Evolutionary conservation across 2,329 filamentous ascomycete genomes (phyloP).

Genomic region (Trichoderma koningii): DNA sequence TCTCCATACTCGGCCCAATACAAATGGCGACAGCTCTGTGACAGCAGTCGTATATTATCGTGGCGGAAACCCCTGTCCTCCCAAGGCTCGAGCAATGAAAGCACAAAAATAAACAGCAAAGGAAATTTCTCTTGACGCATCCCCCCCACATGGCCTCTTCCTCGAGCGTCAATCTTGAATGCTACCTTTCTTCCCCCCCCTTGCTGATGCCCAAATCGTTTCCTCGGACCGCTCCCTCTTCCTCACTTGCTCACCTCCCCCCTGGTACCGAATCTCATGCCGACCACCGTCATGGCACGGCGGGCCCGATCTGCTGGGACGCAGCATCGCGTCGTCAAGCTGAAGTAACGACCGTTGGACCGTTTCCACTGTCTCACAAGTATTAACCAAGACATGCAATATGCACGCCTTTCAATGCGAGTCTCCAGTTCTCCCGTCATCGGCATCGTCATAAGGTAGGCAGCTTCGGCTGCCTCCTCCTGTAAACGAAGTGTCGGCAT

Average conservation of each 20-base stretch:
- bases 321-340: conserved; percentile 15
- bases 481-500: neutral
- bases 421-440: neutral
- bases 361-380: conserved; percentile 6
- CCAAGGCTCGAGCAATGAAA: neutral
- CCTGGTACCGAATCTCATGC: neutral
- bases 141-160: conserved; percentile 15
- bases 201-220: conserved; percentile 10
- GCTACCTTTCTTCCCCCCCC: neutral
- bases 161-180: neutral
- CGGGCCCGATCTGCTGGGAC: conserved; percentile 23
- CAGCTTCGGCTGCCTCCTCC: neutral
- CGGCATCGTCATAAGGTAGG: neutral
- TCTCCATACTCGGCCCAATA: neutral
- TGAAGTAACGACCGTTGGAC: conserved; percentile 1
- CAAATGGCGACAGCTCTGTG: neutral
- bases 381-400: neutral
- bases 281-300: conserved; percentile 10
- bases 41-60: neutral
- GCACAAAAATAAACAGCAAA: neutral
- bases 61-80: neutral
- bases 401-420: conserved; percentile 12
- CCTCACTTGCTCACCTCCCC: neutral
- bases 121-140: conserved; percentile 12
- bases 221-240: conserved; percentile 6